Conservation (phyloP, 176 grass and related monocot species). For the Carex parvula region DNA sequence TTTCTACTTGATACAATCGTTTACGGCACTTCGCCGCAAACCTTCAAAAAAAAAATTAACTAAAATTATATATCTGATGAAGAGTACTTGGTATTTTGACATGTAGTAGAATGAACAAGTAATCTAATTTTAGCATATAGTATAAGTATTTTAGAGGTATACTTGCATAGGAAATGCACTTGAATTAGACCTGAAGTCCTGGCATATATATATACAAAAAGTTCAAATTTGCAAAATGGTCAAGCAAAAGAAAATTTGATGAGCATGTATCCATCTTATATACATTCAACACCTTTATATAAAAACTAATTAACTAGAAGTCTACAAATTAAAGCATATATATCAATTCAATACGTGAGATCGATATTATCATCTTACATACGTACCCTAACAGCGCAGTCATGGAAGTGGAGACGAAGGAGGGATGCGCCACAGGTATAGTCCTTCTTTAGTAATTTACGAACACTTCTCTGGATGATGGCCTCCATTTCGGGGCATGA, state of each 20-base stretch:
- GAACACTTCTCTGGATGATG: constrained; percentile 39
- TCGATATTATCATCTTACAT: neutral
- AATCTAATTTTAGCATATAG: neutral
- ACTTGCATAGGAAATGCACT: too few relatives aligned
- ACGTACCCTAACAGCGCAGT: constrained; percentile 38
- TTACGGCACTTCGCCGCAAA: too few relatives aligned
- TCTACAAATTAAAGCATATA: neutral
- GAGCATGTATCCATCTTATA: neutral
- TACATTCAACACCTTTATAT: neutral
- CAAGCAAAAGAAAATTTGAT: neutral
- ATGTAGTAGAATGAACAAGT: neutral
- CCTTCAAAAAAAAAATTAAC: too few relatives aligned
- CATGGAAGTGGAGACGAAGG: constrained; percentile 45
- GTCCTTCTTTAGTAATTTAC: constrained; percentile 33
- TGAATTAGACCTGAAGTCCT: neutral
- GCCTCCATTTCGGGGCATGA: constrained; percentile 36
- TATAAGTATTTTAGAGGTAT: too few relatives aligned
- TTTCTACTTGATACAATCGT: too few relatives aligned
- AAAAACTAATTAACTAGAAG: neutral
- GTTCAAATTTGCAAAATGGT: neutral
- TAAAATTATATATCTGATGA: neutral
- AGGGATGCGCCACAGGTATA: constrained; percentile 35
- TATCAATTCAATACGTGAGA: neutral
- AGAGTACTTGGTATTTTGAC: neutral
- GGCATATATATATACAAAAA: too few relatives aligned